Conservation (phyloP, 2,329 filamentous ascomycete species). For the Pyrenochaeta sp. region DNA sequence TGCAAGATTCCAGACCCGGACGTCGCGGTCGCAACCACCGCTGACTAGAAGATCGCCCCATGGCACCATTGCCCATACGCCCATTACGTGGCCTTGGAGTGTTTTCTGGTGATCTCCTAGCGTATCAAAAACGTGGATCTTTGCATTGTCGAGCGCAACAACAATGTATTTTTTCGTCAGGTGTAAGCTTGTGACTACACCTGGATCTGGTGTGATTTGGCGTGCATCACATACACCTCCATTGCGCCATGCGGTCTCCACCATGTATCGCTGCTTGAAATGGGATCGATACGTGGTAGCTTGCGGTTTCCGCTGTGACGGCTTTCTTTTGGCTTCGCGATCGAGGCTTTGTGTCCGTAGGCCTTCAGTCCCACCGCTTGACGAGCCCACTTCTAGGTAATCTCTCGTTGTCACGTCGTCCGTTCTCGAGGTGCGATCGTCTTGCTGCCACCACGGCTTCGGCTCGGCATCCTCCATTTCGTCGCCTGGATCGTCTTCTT, state of each 20-base stretch:
- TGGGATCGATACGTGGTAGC: constrained; percentile 91
- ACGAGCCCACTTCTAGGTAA: constrained; percentile 40
- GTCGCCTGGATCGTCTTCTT: constrained; percentile 35
- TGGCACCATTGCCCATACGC: constrained; percentile 99
- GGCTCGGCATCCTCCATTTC: constrained; percentile 37
- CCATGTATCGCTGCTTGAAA: constrained; percentile 96
- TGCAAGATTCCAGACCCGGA: constrained; percentile 94
- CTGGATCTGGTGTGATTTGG: constrained; percentile 95
- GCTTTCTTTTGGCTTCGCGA: constrained; percentile 52
- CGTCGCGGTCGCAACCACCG: constrained; percentile 94
- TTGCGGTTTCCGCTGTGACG: constrained; percentile 60
- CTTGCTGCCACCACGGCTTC: constrained; percentile 35
- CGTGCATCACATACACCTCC: constrained; percentile 84
- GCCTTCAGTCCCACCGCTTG: constrained; percentile 57
- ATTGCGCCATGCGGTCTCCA: constrained; percentile 95
- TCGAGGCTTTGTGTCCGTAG: constrained; percentile 67
- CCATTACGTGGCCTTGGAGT: constrained; percentile 96
- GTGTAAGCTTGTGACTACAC: constrained; percentile 95
- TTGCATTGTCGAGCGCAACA: constrained; percentile 95
- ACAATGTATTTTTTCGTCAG: constrained; percentile 96
- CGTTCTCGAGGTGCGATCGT: constrained; percentile 34
- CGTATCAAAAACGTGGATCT: constrained; percentile 97
- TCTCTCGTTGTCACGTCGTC: constrained; percentile 38
- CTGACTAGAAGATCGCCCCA: constrained; percentile 96
- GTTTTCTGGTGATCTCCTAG: constrained; percentile 88